Evolutionary conservation across 1,139 yeast species (phyloP).

Genomic region (Hanseniaspora gamundiae): DNA sequence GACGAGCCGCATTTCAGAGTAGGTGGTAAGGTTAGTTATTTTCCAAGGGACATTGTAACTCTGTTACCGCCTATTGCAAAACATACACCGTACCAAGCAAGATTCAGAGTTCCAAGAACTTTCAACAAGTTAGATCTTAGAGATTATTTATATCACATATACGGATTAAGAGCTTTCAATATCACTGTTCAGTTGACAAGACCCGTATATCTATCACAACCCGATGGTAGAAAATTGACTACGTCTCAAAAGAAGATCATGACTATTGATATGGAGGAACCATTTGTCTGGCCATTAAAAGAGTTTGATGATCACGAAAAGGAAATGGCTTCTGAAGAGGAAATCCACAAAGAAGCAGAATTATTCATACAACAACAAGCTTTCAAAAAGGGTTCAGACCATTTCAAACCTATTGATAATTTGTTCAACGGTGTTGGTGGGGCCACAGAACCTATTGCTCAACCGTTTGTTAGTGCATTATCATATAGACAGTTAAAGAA

Average conservation of each 20-base stretch:
- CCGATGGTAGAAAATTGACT: constrained; percentile 2
- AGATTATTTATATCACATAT: constrained; percentile 79
- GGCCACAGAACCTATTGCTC: constrained; percentile 52
- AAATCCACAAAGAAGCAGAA: constrained; percentile 29
- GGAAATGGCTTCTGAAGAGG: constrained; percentile 27
- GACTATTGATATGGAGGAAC: constrained; percentile 90
- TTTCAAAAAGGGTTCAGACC: constrained; percentile 53
- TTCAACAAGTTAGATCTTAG: constrained; percentile 85
- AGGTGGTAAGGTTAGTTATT: constrained; percentile 61
- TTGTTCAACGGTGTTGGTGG: constrained; percentile 73
- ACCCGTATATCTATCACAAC: constrained; percentile 5
- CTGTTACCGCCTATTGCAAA: constrained; percentile 82
- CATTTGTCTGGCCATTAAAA: constrained; percentile 73
- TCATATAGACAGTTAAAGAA: constrained; percentile 33
- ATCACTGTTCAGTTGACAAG: constrained; percentile 74
- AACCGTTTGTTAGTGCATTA: constrained; percentile 54
- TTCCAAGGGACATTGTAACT: constrained; percentile 75
- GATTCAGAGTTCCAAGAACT: constrained; percentile 80
- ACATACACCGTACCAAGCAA: constrained; percentile 92
- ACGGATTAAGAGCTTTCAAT: constrained; percentile 78
- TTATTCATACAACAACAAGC: constrained; percentile 32
- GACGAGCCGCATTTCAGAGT: constrained; percentile 71
- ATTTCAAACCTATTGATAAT: constrained; percentile 43
- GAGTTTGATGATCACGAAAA: constrained; percentile 34
- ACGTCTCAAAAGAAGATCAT: constrained; percentile 74